phyloP scores from a whole-genome alignment of 805 yeast species.

The Candida multigemmis region DNA sequence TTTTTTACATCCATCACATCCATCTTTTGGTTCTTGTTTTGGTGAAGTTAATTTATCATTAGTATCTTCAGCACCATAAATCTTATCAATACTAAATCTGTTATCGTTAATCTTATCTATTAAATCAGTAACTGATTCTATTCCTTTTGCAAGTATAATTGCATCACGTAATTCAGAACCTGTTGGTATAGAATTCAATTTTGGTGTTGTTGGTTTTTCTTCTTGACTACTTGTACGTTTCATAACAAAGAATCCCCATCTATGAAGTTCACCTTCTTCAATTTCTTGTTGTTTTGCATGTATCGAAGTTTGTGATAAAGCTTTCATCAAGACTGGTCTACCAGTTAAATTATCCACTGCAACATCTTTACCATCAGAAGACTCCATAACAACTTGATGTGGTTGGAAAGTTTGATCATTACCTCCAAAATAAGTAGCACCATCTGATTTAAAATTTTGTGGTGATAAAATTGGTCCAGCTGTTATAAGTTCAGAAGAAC shows the following conservation, averaged over 20 bases:
- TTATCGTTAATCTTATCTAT: conserved; percentile 57
- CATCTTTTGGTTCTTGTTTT: conserved; percentile 6
- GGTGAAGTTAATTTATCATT: conserved; percentile 10
- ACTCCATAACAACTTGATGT: conserved; percentile 65
- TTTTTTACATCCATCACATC: conserved; percentile 3
- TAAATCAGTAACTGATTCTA: conserved; percentile 58
- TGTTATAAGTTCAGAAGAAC: conserved; percentile 40
- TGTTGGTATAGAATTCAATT: conserved; percentile 37
- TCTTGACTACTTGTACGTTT: no score
- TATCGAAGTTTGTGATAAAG: conserved; percentile 53
- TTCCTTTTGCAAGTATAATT: conserved; percentile 68
- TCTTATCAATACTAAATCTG: conserved; percentile 39
- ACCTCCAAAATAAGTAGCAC: conserved; percentile 11
- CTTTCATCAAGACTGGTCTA: conserved; percentile 56
- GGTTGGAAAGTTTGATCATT: conserved; percentile 36
- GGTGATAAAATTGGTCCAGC: conserved; percentile 47
- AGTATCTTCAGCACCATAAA: conserved; percentile 24
- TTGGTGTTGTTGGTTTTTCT: no score
- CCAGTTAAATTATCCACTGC: conserved; percentile 67
- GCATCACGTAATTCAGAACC: conserved; percentile 49
- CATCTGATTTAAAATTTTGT: conserved; percentile 14
- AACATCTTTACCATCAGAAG: conserved; percentile 39
- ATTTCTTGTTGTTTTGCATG: conserved; percentile 74
- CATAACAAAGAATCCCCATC: conserved; percentile 75
- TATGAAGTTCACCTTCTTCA: conserved; percentile 89